Base-by-base conservation (phyloP, 2,329 filamentous ascomycete species). In the Claviceps sp. region DNA sequence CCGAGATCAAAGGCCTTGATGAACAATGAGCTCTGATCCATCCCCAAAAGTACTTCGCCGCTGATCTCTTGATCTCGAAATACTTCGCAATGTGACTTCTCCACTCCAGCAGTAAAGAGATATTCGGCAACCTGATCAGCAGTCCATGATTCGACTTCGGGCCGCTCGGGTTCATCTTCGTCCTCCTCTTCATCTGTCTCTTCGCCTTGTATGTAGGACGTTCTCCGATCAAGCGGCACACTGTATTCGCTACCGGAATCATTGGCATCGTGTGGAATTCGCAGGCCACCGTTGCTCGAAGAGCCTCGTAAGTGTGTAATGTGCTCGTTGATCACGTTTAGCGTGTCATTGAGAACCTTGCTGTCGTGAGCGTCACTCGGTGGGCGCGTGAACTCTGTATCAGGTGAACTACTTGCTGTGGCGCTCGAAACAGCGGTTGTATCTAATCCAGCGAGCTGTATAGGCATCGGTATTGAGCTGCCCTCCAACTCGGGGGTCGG, bases 181-280 rank as follows among this genome's bases (percentile, higher is more conserved):
- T 97, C 93, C 66, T 97, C 93, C 67, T 97, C 93, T 61, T 96
- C 89, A 60, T 97, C 91, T 1, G 90, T 96, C 67, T 96, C 91
- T 57, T 95, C 85, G 40, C 91, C 93, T 58, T 93, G 86, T 56
- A 97, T 91, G 65, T 95, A 95, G 1, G 91, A 95, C 60, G 91
- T 71, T 41, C 89, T 82, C 59, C 86, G 82, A 55, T 83, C 83
- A 41, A 87, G 64, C 52, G 87, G 82, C 54, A 81, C 87, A 68
- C 89, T 95, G 67, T 95, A 95, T 65, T 95, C 88, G 69, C 89
- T 95, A 48, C 84, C 86, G 2, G 89, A 94, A 65, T 94, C 88
- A 56, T 82, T 88, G 44, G 75, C 69, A 56, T 81, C 87, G 43
- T 76, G 69, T 49, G 70, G 68, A 52, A 75, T 61, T 57, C 78